Evolutionary conservation across 106 monocot species (phyloP), one percentile per base, ranked within the genome.

Genomic region (Dendrobium officinale): DNA sequence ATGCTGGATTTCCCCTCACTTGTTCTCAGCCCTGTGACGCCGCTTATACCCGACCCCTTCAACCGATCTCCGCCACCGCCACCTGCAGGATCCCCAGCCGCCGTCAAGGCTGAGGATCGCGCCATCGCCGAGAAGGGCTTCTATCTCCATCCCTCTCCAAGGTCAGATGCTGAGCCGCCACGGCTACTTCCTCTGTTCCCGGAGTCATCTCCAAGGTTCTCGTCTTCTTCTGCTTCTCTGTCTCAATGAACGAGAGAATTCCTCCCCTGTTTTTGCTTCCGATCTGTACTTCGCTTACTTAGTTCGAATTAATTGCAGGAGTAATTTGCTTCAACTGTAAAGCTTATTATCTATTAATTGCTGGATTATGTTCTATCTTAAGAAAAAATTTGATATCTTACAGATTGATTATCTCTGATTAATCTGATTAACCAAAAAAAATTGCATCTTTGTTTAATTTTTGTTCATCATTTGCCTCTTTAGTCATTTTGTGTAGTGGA

Each of bases 111-210:
- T 6, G 94, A 94, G 83, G 88, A 91, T 33, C 78, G 85, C 47
- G 94, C 91, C 43, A 94, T 94, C 81, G 89, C 91, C 7, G 88
- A 89, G 80, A 98, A 91, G 78, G 94, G 94, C 17, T 94, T 87
- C 72, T 98, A 91, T 78, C 80, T 98, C 48, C 94, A 94, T 70
- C 97, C 92, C 0, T 98, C 97, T 3, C 97, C 94, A n/a, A 79
- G 84, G 44, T 44, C 66, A 20, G 87, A 84, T 49, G 72, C 72
- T 10, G 90, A 90, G 9, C 89, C 89, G 17, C 97, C 97, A 1
- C 81, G 86, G 76, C 86, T 98, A 11, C 92, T 98, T n/a, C 92
- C 91, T 20, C 87, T 98, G 20, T 98, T 98, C 40, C 97, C 97
- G 6, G 80, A 92, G 49, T 84, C 86, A 2, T 91, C 91, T 18